Base-by-base conservation (phyloP, 1,284 basidiomycete species). In the Irpex lacteus region DNA sequence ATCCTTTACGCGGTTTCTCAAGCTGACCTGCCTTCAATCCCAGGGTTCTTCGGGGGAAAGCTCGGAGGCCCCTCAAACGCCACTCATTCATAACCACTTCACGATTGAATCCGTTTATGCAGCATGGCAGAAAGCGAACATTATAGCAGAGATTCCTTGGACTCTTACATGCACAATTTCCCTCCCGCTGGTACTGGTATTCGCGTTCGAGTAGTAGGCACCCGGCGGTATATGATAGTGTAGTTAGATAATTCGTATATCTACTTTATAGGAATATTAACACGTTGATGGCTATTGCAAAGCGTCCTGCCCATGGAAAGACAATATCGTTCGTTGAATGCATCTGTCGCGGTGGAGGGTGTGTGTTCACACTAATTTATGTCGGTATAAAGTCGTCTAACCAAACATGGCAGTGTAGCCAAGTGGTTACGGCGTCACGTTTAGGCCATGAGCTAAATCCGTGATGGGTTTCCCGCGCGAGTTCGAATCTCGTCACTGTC, bases 401-500 rank as follows among this genome's bases (percentile, higher is more conserved):
- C 32, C 19, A n/a, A 61, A 38, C 52, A 61, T 38, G 81, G 82
- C 80, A 83, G 80, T 82, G 82, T 83, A 83, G 82, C 81, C 82
- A 83, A 83, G 81, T 83, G 81, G 81, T 83, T 83, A 83, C 81
- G 82, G 81, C 82, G 81, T 83, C 81, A 82, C 81, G 82, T 83
- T 83, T 83, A 83, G 81, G 81, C 60, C 50, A 13, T 60, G 13
- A 58, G 52, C 61, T 76, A 67, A 76, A 76, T 76, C 81, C 82
- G 82, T 82, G 81, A 83, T 83, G 82, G 82, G 81, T 81, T 80
- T 81, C 82, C 74, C 82, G 80, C 81, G 81, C 82, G 81, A 84
- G 81, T 83, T 83, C 81, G 81, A 83, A 84, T 84, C 81, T 84
- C 81, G 82, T 84, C 82, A 83, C 80, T 82, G 81, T 82, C 81